These are phyloP conservation scores for Grigorovia yakushimaensis DNA, from an alignment of 805 yeast species.

Conservation along the genomic window DNA sequence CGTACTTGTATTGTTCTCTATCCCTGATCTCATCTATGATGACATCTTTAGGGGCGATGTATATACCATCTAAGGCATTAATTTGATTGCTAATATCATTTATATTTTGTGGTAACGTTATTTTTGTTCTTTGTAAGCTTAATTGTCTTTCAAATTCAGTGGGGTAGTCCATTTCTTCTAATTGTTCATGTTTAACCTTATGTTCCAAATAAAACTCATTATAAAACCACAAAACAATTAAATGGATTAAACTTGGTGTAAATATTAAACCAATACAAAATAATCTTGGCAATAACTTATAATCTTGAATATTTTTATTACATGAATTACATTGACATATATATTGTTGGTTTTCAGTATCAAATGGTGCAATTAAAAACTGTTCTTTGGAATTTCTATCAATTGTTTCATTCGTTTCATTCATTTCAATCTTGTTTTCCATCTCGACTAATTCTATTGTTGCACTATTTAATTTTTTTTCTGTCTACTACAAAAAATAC, in stretches of 20 bases:
- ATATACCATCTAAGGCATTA: neutral
- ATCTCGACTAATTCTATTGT: too few relatives aligned
- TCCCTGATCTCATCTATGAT: neutral
- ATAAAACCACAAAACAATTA: conserved; percentile 12
- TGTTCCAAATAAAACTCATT: conserved; percentile 15
- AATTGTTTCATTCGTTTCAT: conserved; percentile 1
- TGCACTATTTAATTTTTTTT: neutral
- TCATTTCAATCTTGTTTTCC: neutral
- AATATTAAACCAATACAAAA: conserved; percentile 18
- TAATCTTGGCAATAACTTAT: conserved; percentile 6
- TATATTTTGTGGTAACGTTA: neutral
- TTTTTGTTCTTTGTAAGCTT: conserved; percentile 2
- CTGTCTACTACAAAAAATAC: too few relatives aligned
- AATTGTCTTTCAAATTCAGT: conserved; percentile 18
- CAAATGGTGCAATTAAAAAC: conserved; percentile 12
- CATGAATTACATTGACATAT: conserved; percentile 22
- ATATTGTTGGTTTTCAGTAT: conserved; percentile 7
- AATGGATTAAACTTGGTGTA: conserved; percentile 17
- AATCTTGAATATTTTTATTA: conserved; percentile 1
- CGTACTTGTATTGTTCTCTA: conserved; percentile 1
- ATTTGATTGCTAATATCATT: too few relatives aligned
- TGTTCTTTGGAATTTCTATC: neutral
- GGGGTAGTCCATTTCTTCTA: conserved; percentile 21
- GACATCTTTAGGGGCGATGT: neutral
- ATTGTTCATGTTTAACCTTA: conserved; percentile 14